Evolutionary conservation across 352 stramenopile genomes (phyloP).

Genomic region (Hyaloperonospora brassicae): DNA sequence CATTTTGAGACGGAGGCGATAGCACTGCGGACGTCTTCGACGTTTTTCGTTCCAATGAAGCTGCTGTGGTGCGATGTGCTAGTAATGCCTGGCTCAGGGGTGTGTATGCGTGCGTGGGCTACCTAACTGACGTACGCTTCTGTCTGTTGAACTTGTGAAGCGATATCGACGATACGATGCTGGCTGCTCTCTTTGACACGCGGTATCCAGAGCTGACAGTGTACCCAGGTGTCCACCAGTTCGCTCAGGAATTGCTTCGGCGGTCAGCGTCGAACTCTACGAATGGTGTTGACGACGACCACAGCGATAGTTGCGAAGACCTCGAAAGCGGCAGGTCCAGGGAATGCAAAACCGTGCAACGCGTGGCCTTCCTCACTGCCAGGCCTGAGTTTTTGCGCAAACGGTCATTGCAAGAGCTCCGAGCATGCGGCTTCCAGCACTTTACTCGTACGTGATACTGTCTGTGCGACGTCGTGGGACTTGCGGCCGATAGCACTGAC

Average conservation of each 20-base stretch:
- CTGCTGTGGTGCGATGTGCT: slow-evolving; percentile 44
- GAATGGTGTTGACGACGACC: slow-evolving; percentile 5
- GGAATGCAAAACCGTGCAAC: slow-evolving; percentile 27
- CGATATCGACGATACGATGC: slow-evolving; percentile 79
- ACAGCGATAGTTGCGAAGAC: neutral
- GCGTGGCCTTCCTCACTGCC: slow-evolving; percentile 70
- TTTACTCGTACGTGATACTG: slow-evolving; percentile 49
- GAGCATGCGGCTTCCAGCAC: slow-evolving; percentile 61
- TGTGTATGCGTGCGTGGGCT: too few species aligned
- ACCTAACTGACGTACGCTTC: slow-evolving; percentile 1
- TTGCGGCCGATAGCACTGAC: neutral
- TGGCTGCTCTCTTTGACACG: slow-evolving; percentile 69
- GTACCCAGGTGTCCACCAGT: slow-evolving; percentile 78
- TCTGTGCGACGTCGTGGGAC: neutral
- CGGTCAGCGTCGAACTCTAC: slow-evolving; percentile 21
- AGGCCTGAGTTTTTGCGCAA: slow-evolving; percentile 62
- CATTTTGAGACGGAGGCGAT: slow-evolving; percentile 56
- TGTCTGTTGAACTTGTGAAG: slow-evolving; percentile 17
- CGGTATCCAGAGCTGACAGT: slow-evolving; percentile 76
- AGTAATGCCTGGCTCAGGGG: neutral
- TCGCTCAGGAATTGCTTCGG: slow-evolving; percentile 62
- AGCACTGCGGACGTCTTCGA: slow-evolving; percentile 16
- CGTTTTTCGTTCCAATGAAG: slow-evolving; percentile 51
- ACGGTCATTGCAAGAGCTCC: slow-evolving; percentile 52
- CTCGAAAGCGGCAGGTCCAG: slow-evolving; percentile 3